Evolutionary conservation across 495 filamentous ascomycete species (phyloP).

Genomic region (Penicillium salamii): DNA sequence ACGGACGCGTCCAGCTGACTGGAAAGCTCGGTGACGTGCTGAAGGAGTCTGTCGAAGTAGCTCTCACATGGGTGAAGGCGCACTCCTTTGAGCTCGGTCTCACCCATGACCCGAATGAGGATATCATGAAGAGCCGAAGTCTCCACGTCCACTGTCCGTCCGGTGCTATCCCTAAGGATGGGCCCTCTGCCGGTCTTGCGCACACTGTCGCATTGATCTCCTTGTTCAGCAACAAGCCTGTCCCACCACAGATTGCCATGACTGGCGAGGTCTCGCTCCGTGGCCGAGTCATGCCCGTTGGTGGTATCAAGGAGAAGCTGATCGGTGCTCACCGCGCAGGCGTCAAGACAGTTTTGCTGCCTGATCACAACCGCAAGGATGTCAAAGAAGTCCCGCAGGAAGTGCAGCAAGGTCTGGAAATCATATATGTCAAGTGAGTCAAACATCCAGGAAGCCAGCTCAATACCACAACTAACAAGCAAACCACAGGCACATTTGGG

Average conservation of each 20-base stretch:
- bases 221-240: slow-evolving; percentile 81
- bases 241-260: slow-evolving; percentile 94
- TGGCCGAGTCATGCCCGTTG: slow-evolving; percentile 83
- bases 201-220: slow-evolving; percentile 93
- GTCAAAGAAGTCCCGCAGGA: slow-evolving; percentile 88
- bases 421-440: slow-evolving; percentile 81
- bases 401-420: slow-evolving; percentile 82
- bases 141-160: slow-evolving; percentile 96
- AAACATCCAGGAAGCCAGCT: neutral
- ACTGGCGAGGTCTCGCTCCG: slow-evolving; percentile 91
- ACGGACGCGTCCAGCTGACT: slow-evolving; percentile 90
- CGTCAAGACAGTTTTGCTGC: slow-evolving; percentile 90
- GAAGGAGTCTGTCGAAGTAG: slow-evolving; percentile 96
- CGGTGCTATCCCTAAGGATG: slow-evolving; percentile 93
- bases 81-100: slow-evolving; percentile 91
- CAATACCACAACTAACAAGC: slow-evolving; percentile 14
- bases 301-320: slow-evolving; percentile 98
- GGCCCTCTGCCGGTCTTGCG: slow-evolving; percentile 83
- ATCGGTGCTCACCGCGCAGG: slow-evolving; percentile 92
- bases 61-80: slow-evolving; percentile 92
- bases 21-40: slow-evolving; percentile 97
- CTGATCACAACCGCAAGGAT: slow-evolving; percentile 87
- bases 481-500: slow-evolving; percentile 73
- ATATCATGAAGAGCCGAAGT: slow-evolving; percentile 94
- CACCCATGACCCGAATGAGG: slow-evolving; percentile 73